These are phyloP conservation scores for Coemansia sp. DNA, from an alignment of 192 early-diverging fungal species.

Conservation along the genomic window DNA sequence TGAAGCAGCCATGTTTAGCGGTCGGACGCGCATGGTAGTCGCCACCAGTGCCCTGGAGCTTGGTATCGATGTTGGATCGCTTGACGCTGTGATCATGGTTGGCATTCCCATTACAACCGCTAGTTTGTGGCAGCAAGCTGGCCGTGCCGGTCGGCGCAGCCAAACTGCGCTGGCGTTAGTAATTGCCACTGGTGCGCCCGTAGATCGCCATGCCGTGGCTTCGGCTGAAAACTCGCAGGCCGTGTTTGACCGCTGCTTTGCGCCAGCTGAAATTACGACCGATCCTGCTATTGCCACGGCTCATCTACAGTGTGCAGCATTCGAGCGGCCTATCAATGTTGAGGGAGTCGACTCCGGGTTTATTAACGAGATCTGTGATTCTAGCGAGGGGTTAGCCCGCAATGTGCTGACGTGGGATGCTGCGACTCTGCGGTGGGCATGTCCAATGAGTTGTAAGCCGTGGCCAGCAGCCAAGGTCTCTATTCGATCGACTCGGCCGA, in stretches of 20 bases:
- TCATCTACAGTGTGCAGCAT: conserved; percentile 76
- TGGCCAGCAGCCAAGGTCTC: conserved; percentile 42
- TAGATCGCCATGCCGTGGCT: conserved; percentile 59
- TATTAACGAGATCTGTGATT: neutral
- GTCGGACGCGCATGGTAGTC: conserved; percentile 63
- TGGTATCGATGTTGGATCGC: conserved; percentile 76
- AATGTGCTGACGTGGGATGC: conserved; percentile 22
- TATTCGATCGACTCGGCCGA: conserved; percentile 21
- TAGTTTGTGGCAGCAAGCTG: conserved; percentile 70
- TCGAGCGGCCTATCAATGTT: conserved; percentile 49
- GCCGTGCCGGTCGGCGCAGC: conserved; percentile 70
- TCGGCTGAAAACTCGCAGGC: conserved; percentile 29
- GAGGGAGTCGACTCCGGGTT: neutral
- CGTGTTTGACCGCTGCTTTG: conserved; percentile 56
- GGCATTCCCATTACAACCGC: conserved; percentile 59
- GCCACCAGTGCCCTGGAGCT: conserved; percentile 83
- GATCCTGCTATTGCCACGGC: conserved; percentile 44
- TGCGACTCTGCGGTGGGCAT: conserved; percentile 11
- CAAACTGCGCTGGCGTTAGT: conserved; percentile 64
- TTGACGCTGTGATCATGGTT: conserved; percentile 74
- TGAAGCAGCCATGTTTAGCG: conserved; percentile 68
- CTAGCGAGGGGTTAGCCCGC: neutral
- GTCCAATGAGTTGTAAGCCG: conserved; percentile 25
- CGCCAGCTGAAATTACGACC: conserved; percentile 42
- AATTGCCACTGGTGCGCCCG: conserved; percentile 54